These are phyloP conservation scores for Rusavskia elegans DNA, from an alignment of 495 filamentous ascomycete genomes.

Conservation along the genomic window DNA sequence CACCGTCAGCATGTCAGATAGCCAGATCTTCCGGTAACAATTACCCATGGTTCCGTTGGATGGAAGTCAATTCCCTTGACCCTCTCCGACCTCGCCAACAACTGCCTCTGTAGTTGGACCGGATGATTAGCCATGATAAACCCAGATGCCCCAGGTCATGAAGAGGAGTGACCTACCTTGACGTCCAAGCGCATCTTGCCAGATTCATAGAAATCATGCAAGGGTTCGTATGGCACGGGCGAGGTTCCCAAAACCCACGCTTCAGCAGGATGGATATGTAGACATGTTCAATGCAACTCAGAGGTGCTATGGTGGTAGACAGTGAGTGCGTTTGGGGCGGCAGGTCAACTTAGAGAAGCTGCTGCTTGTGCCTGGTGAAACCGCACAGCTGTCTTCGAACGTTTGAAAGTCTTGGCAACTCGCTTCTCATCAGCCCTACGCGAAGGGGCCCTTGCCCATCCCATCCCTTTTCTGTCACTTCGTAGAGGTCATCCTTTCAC, in stretches of 20 bases:
- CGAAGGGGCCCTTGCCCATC: no score
- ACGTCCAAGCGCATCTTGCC: constrained; percentile 12
- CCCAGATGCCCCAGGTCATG: constrained; percentile 9
- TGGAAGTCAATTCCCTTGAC: constrained; percentile 98
- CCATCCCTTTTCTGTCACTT: no score
- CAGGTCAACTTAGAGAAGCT: no score
- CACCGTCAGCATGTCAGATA: constrained; percentile 15
- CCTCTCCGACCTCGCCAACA: constrained; percentile 73
- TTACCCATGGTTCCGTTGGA: constrained; percentile 81
- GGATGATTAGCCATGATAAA: constrained; percentile 18
- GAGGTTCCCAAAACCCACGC: neutral
- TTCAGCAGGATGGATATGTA: neutral
- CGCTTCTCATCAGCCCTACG: no score
- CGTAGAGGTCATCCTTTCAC: no score
- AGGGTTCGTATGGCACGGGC: neutral
- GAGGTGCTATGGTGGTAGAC: no score
- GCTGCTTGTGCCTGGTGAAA: no score
- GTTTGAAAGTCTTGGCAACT: no score
- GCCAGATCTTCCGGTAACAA: constrained; percentile 7
- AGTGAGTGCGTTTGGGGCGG: no score
- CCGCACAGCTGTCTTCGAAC: no score
- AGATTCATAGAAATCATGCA: constrained; percentile 1
- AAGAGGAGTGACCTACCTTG: constrained; percentile 3
- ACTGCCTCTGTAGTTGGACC: constrained; percentile 44
- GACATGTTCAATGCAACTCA: neutral